Evolutionary conservation across 2,329 filamentous ascomycete genomes (phyloP), one percentile per base, ranked within the genome.

Genomic region (Leptosphaerulina australis): DNA sequence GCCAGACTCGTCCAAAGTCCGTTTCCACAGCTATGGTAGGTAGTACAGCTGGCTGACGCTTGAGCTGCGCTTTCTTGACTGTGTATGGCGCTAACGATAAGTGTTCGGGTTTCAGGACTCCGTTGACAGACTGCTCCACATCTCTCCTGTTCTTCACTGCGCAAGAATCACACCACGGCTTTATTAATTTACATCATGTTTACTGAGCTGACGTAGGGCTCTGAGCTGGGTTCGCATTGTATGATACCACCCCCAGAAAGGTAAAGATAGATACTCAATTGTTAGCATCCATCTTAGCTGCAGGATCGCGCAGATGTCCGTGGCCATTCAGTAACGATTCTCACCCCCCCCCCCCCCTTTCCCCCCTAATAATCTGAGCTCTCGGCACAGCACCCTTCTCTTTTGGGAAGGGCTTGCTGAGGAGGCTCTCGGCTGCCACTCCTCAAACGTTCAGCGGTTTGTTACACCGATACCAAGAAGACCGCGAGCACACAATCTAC

Each of bases 231-330:
- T 18, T 36, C 11, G 11, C 25, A 17, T 36, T 28, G 25, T 17
- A 26, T 6, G 29, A 18, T 22, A 15, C 17, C 21, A 35, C 22
- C 11, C 31, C 25, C 38, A 31, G 34, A 41, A 29, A 26, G 36
- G 48, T n/a, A 37, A 51, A 33, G 43, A 6, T 37, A 22, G 31
- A 20, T 15, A 39, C 24, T 6, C 20, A 17, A 14, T 1, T 11
- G 34, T n/a, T 46, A 51, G 48, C 37, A 35, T 37, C 48, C 36
- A 43, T 46, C 36, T 29, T 51, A 51, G 48, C 43, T 51, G 48
- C 41, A 51, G 41, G 31, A 51, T 51, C 48, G 48, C 25, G 48
- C 31, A 37, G 36, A 43, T 43, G 35, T 30, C 34, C 30, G 41
- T 41, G 26, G 26, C 41, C 41, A 51, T 14, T 46, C 36, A 30